phyloP scores from a whole-genome alignment of 2,329 filamentous ascomycete genomes.

The Ophiocordyceps camponoti-rufipedis region DNA sequence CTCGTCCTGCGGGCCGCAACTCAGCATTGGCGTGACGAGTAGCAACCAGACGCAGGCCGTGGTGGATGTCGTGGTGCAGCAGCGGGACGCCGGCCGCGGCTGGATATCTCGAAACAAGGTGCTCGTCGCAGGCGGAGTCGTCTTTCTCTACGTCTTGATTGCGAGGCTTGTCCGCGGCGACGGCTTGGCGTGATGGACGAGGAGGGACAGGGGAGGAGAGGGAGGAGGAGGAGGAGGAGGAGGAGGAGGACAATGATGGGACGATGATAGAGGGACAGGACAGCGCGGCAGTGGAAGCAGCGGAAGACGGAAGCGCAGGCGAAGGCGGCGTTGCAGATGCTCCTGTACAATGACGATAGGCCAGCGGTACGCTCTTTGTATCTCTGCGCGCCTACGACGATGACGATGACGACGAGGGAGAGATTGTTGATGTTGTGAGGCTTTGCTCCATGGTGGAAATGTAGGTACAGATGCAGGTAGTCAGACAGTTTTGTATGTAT shows the following conservation, averaged over 20 bases:
- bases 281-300: too few relatives aligned
- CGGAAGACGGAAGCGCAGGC: too few relatives aligned
- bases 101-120: constrained; percentile 73
- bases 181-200: constrained; percentile 6
- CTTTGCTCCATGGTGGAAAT: too few relatives aligned
- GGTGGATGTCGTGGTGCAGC: constrained; percentile 60
- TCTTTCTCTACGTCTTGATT: constrained; percentile 72
- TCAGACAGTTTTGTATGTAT: too few relatives aligned
- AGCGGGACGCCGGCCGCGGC: constrained; percentile 61
- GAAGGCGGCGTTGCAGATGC: too few relatives aligned
- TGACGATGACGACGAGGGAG: too few relatives aligned
- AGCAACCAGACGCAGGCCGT: constrained; percentile 48
- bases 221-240: too few relatives aligned
- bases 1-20: constrained; percentile 30
- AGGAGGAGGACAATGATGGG: background rate
- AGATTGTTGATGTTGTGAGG: too few relatives aligned
- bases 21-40: constrained; percentile 41
- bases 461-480: too few relatives aligned
- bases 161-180: constrained; percentile 50
- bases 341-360: too few relatives aligned
- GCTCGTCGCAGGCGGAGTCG: constrained; percentile 45
- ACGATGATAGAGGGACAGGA: background rate
- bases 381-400: too few relatives aligned
- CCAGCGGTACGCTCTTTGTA: too few relatives aligned
- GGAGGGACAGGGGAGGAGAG: background rate